Percentiles rank a stretch among this genome's conserved stretches.
These are phyloP conservation scores for Rhodotorula sp. DNA, from an alignment of 1,284 basidiomycete species.

Conservation along the genomic window DNA sequence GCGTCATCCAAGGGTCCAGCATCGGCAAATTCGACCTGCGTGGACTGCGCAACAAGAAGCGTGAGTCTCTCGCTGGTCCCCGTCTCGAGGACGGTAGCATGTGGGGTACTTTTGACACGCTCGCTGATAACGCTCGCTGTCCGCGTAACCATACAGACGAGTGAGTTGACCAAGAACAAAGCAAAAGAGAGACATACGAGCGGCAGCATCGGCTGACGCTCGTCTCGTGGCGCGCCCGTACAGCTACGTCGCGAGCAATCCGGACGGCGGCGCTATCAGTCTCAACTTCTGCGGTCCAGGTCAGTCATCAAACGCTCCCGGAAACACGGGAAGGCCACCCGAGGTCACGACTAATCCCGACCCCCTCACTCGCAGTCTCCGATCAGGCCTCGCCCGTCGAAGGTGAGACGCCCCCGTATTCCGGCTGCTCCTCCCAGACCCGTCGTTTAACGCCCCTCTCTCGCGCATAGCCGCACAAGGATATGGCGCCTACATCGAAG, in stretches of 20 bases:
- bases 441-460: conserved; percentile 53
- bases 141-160: background rate
- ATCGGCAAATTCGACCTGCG: conserved; percentile 27
- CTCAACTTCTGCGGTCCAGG: conserved; percentile 32
- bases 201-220: too few relatives aligned
- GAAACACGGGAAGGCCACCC: conserved; percentile 21
- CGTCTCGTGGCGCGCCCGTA: background rate
- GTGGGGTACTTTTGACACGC: background rate
- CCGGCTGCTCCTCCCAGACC: accelerated
- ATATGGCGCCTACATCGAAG: conserved; percentile 63
- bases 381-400: conserved; percentile 58
- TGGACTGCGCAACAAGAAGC: conserved; percentile 3
- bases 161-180: background rate
- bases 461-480: conserved; percentile 53
- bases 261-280: conserved; percentile 23
- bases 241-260: conserved; percentile 21
- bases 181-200: too few relatives aligned
- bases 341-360: too few relatives aligned
- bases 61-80: background rate
- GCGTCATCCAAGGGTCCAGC: conserved; percentile 9
- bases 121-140: background rate
- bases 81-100: background rate
- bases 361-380: conserved; percentile 53
- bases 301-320: background rate
- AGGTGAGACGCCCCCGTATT: background rate